Evolutionary conservation across 2,329 filamentous ascomycete genomes (phyloP).

Genomic region (Cercospora zeae-maydis): DNA sequence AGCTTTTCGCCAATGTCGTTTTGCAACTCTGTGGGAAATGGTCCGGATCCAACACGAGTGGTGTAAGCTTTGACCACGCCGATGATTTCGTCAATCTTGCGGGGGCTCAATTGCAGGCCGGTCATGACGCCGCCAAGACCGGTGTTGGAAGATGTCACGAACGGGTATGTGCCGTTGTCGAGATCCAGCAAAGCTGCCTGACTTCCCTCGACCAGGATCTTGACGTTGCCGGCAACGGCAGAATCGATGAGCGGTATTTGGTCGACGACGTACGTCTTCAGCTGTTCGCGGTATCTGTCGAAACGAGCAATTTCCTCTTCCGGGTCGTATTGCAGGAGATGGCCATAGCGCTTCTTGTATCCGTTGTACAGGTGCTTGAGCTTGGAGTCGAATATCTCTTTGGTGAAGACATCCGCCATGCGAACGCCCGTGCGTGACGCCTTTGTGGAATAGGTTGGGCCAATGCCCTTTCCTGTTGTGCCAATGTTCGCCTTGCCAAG

Average conservation of each 20-base stretch:
- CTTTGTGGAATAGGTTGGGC: conserved; percentile 62
- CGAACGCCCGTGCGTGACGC: conserved; percentile 63
- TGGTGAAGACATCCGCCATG: conserved; percentile 65
- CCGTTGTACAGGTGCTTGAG: conserved; percentile 58
- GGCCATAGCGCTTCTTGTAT: conserved; percentile 67
- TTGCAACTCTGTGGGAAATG: conserved; percentile 65
- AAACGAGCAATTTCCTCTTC: conserved; percentile 66
- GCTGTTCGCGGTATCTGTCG: conserved; percentile 55
- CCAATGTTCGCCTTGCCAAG: conserved; percentile 50
- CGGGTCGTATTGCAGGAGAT: conserved; percentile 63
- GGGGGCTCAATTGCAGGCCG: conserved; percentile 59
- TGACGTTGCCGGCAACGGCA: conserved; percentile 56
- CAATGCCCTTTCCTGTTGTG: conserved; percentile 48
- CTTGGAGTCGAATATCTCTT: conserved; percentile 63
- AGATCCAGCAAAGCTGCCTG: conserved; percentile 67
- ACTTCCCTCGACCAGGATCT: conserved; percentile 66
- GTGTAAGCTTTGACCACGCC: conserved; percentile 68
- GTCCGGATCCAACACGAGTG: conserved; percentile 55
- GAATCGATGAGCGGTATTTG: conserved; percentile 61
- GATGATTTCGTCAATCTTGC: conserved; percentile 58
- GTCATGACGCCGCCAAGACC: conserved; percentile 61
- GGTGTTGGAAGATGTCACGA: conserved; percentile 59
- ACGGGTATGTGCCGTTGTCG: conserved; percentile 60
- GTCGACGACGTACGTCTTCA: conserved; percentile 63
- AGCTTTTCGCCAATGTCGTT: conserved; percentile 57